Percentiles rank a stretch among this genome's conserved stretches.
phyloP scores from a whole-genome alignment of 2,329 filamentous ascomycete species.

The Elsinoe australis region DNA sequence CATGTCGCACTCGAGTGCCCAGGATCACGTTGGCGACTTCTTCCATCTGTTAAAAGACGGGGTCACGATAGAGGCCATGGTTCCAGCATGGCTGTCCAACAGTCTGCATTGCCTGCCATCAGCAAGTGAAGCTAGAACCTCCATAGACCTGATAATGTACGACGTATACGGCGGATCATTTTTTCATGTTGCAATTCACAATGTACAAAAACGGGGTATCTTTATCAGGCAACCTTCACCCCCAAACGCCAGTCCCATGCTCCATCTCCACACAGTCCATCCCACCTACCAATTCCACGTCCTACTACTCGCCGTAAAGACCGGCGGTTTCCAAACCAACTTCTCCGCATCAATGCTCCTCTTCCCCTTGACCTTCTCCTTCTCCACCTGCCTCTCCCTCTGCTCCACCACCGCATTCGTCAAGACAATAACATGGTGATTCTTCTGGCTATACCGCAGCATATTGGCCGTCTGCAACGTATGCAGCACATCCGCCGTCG shows the following conservation, averaged over 20 bases:
- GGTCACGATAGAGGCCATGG: constrained; percentile 6
- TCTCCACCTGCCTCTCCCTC: constrained; percentile 59
- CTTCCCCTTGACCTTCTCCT: constrained; percentile 70
- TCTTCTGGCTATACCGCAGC: constrained; percentile 73
- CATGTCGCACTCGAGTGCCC: background rate
- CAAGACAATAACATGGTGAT: constrained; percentile 91
- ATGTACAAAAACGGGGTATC: background rate
- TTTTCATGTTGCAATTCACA: background rate
- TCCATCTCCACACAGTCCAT: background rate
- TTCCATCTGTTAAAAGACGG: background rate
- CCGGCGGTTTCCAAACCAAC: constrained; percentile 92
- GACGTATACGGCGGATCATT: background rate
- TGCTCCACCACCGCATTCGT: constrained; percentile 71
- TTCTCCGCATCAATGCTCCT: constrained; percentile 66
- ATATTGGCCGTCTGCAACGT: constrained; percentile 90
- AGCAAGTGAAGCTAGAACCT: constrained; percentile 8
- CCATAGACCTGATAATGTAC: constrained; percentile 15
- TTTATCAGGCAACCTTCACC: too few relatives aligned
- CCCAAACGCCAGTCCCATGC: too few relatives aligned
- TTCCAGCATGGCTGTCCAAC: constrained; percentile 2
- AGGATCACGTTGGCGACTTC: background rate
- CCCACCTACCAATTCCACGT: constrained; percentile 88
- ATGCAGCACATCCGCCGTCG: constrained; percentile 92
- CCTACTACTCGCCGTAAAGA: constrained; percentile 79
- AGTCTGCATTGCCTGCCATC: background rate